phyloP scores from a whole-genome alignment of 2,329 filamentous ascomycete genomes.

The Exophiala bonariae region DNA sequence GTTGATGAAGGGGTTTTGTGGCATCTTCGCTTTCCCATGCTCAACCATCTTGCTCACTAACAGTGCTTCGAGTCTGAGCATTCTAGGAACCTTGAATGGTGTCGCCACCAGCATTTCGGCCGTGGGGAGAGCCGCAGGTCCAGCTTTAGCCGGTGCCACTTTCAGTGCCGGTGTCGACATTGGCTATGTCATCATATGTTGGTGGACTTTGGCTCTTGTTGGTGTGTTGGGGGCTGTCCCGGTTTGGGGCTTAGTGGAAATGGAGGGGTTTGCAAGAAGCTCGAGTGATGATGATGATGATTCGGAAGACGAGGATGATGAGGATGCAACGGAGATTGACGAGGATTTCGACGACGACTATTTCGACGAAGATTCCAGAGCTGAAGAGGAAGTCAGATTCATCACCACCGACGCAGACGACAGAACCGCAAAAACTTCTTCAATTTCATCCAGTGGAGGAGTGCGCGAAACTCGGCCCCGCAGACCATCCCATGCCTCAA shows the following conservation, averaged over 20 bases:
- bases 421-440: conserved; percentile 9
- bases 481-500: not conserved
- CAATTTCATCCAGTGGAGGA: conserved; percentile 1
- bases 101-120: conserved; percentile 82
- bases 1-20: conserved; percentile 70
- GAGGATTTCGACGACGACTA: conserved; percentile 11
- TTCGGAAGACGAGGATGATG: conserved; percentile 17
- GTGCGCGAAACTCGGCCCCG: no score
- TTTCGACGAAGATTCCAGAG: not conserved
- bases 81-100: conserved; percentile 88
- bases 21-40: conserved; percentile 86
- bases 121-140: conserved; percentile 76
- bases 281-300: conserved; percentile 31
- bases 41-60: conserved; percentile 90
- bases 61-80: conserved; percentile 69
- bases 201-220: conserved; percentile 72
- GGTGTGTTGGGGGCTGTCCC: conserved; percentile 68
- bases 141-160: conserved; percentile 68
- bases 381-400: no score
- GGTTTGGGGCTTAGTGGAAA: conserved; percentile 71
- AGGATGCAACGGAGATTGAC: conserved; percentile 5
- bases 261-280: conserved; percentile 61
- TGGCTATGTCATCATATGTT: conserved; percentile 77
- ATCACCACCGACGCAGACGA: not conserved
- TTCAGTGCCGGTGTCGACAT: conserved; percentile 75